A percentile compares a stretch with the other conserved stretches of the same genome.
Evolutionary conservation across 257 asterid species (phyloP).

Genomic region (Rhazya stricta): DNA sequence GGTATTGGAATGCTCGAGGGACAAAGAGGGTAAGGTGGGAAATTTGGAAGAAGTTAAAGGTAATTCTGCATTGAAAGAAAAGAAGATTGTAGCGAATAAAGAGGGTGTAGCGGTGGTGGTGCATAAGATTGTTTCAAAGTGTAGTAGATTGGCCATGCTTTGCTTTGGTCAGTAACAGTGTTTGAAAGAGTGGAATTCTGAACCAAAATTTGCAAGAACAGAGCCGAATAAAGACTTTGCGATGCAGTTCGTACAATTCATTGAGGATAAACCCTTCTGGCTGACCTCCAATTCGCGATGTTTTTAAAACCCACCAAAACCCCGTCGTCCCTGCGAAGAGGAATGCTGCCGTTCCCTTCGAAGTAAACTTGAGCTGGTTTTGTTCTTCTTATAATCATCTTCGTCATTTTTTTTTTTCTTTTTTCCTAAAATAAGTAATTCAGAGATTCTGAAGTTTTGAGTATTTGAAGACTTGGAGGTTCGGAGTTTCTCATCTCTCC

Average conservation of each 20-base stretch:
- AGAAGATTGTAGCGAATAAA: conserved; percentile 36
- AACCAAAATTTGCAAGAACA: background rate
- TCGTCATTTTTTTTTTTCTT: background rate
- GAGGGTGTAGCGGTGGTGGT: conserved; percentile 30
- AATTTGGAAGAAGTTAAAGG: conserved; percentile 30
- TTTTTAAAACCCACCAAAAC: conserved; percentile 17
- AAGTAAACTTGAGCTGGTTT: no score
- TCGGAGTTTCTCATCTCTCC: no score
- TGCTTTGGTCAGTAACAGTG: background rate
- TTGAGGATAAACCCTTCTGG: background rate
- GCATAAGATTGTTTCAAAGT: conserved; percentile 20
- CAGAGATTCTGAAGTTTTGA: no score
- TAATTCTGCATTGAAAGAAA: conserved; percentile 32
- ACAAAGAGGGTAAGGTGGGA: conserved; percentile 14
- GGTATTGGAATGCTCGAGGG: conserved; percentile 17
- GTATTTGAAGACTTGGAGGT: no score
- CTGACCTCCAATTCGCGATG: conserved; percentile 9
- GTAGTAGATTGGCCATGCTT: conserved; percentile 18
- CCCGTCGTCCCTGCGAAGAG: background rate
- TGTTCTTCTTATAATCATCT: no score
- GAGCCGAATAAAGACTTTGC: background rate
- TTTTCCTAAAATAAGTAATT: no score
- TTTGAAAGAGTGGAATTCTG: background rate
- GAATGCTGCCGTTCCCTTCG: no score
- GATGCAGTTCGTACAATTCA: background rate